A percentile compares a stretch with the other conserved stretches of the same genome.
Conservation (phyloP, 148 eudicot species). For the Limonium bicolor region DNA sequence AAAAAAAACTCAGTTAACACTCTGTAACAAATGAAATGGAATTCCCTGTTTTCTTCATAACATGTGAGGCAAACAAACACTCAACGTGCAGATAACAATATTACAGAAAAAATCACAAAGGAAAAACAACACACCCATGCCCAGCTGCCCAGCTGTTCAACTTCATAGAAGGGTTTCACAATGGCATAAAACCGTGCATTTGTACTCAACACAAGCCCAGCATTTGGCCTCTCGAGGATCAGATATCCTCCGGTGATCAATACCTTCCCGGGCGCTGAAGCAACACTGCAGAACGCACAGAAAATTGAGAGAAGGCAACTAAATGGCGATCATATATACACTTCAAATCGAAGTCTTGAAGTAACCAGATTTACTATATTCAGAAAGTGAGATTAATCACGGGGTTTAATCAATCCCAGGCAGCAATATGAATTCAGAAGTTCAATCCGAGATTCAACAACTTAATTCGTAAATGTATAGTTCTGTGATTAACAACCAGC, state of each 20-base stretch:
- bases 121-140: constrained; percentile 49
- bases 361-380: too few species aligned
- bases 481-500: too few species aligned
- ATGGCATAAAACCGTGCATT: constrained; percentile 86
- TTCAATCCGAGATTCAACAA: too few species aligned
- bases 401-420: too few species aligned
- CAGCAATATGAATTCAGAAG: too few species aligned
- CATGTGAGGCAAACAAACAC: neutral
- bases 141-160: constrained; percentile 47
- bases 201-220: constrained; percentile 87
- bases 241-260: constrained; percentile 89
- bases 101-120: neutral
- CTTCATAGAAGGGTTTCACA: constrained; percentile 59
- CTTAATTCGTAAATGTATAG: too few species aligned
- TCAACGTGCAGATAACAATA: neutral
- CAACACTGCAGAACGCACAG: constrained; percentile 35
- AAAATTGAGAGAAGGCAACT: neutral
- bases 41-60: neutral
- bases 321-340: too few species aligned
- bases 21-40: neutral
- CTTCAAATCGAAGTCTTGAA: too few species aligned
- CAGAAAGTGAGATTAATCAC: too few species aligned
- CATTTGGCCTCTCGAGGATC: constrained; percentile 89
- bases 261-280: constrained; percentile 82
- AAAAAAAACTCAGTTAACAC: neutral